Conservation (phyloP, 2,329 filamentous ascomycete genomes). For the Paramyrothecium roridum region DNA sequence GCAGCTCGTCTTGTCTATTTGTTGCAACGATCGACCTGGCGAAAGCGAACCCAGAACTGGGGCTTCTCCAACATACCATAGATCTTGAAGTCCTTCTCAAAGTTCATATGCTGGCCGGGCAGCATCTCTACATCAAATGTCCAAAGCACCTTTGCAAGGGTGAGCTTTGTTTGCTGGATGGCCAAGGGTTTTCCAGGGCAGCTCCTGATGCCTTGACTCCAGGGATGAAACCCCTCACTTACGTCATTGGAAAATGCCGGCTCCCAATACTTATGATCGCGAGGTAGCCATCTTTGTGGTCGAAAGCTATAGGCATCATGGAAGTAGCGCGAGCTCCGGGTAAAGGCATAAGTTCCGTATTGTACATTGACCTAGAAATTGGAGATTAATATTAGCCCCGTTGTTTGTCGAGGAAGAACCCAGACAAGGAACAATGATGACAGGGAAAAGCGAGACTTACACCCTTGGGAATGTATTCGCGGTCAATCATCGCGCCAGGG, state of each 20-base stretch:
- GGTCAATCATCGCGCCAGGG: slow-evolving; percentile 18
- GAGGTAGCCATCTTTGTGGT: background rate
- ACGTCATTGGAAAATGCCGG: background rate
- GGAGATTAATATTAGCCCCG: background rate
- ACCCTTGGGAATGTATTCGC: slow-evolving; percentile 14
- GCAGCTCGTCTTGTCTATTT: too few relatives aligned
- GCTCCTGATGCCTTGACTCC: background rate
- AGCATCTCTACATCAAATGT: background rate
- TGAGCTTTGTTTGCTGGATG: background rate
- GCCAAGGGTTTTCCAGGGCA: background rate
- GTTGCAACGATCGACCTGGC: background rate
- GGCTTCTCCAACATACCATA: slow-evolving; percentile 1
- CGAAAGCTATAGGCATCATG: background rate
- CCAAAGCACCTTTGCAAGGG: background rate
- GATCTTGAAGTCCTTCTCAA: background rate
- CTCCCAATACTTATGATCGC: background rate
- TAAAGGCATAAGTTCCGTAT: slow-evolving; percentile 1
- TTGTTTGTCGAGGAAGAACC: background rate
- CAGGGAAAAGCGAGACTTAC: background rate
- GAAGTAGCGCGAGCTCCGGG: background rate
- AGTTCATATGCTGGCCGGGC: background rate
- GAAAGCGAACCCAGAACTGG: background rate
- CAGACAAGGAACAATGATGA: background rate
- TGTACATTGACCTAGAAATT: background rate
- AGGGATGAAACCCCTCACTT: background rate